These are phyloP conservation scores for Podospora conica DNA, from an alignment of 495 filamentous ascomycete species.

Conservation along the genomic window DNA sequence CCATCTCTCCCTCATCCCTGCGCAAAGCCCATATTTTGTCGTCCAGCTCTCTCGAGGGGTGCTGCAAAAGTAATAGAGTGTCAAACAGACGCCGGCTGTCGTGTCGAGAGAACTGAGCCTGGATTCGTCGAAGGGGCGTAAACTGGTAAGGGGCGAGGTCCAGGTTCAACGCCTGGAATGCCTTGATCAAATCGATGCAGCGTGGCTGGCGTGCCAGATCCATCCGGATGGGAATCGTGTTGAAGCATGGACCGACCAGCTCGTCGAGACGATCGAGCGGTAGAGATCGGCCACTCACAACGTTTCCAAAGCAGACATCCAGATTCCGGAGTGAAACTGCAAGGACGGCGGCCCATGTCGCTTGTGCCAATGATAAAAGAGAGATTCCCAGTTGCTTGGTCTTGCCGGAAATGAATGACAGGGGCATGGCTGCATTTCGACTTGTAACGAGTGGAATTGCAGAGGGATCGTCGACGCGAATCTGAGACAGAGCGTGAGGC, in stretches of 20 bases:
- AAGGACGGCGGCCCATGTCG: constrained; percentile 60
- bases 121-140: constrained; percentile 59
- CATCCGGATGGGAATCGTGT: constrained; percentile 73
- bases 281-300: constrained; percentile 66
- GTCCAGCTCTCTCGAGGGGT: constrained; percentile 45
- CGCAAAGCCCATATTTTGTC: constrained; percentile 56
- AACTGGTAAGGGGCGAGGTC: constrained; percentile 59
- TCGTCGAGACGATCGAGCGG: constrained; percentile 58
- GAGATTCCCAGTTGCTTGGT: constrained; percentile 51
- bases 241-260: constrained; percentile 81
- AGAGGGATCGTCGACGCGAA: neutral
- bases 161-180: constrained; percentile 52
- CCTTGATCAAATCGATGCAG: constrained; percentile 48
- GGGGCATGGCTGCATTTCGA: constrained; percentile 14
- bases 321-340: constrained; percentile 41
- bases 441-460: neutral
- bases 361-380: constrained; percentile 58
- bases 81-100: constrained; percentile 55
- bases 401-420: constrained; percentile 41
- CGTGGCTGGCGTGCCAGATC: constrained; percentile 35
- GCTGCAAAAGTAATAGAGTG: constrained; percentile 69
- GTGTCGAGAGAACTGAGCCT: constrained; percentile 33
- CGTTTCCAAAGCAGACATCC: constrained; percentile 79
- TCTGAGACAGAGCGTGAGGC: constrained; percentile 37
- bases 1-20: constrained; percentile 68